Conservation (phyloP, 2,329 filamentous ascomycete species). For the Ceratocystis diversiconidia region DNA sequence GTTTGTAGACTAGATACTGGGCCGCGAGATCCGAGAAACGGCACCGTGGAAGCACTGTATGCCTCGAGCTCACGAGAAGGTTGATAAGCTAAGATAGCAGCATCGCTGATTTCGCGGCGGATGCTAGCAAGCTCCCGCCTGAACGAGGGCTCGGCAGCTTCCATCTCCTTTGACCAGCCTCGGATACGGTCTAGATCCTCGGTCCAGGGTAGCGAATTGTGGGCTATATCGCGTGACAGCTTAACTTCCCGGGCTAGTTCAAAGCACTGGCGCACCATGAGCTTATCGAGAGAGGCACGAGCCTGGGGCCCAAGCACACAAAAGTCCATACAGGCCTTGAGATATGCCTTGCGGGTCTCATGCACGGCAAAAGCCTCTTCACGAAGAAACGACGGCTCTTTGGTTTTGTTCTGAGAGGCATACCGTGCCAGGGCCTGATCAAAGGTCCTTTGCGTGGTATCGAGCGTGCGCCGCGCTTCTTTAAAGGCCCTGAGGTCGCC, state of each 20-base stretch:
- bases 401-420: conserved; percentile 73
- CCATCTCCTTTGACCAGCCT: conserved; percentile 91
- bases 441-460: conserved; percentile 68
- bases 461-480: conserved; percentile 62
- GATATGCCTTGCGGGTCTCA: conserved; percentile 77
- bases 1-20: conserved; percentile 41
- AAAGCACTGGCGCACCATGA: conserved; percentile 70
- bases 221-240: conserved; percentile 49
- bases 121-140: conserved; percentile 66
- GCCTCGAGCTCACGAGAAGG: conserved; percentile 88
- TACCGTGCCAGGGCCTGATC: conserved; percentile 73
- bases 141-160: conserved; percentile 71
- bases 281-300: conserved; percentile 66
- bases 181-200: conserved; percentile 80
- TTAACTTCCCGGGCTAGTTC: conserved; percentile 85
- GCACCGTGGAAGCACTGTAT: conserved; percentile 79
- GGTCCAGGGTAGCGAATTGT: conserved; percentile 51
- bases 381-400: conserved; percentile 77
- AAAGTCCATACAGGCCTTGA: conserved; percentile 88
- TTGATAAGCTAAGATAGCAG: conserved; percentile 52
- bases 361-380: conserved; percentile 95
- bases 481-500: conserved; percentile 77
- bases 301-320: conserved; percentile 78
- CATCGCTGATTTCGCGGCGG: conserved; percentile 68
- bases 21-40: conserved; percentile 61